phyloP scores from a whole-genome alignment of 2,329 filamentous ascomycete genomes.

The Moelleriella libera region DNA sequence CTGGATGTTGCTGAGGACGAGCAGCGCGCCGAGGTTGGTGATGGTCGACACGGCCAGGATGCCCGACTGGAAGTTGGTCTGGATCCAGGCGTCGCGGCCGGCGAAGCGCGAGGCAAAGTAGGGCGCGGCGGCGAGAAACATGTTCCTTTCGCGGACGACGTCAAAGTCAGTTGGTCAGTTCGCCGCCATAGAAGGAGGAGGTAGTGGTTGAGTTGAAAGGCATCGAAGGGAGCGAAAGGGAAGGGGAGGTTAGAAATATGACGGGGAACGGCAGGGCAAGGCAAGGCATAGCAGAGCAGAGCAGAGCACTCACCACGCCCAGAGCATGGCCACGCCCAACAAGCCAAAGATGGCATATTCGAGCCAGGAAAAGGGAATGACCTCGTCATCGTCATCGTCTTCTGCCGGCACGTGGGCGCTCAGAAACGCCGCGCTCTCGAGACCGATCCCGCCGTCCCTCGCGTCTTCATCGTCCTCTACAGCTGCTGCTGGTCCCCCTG shows the following conservation, averaged over 20 bases:
- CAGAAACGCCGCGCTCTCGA: background rate
- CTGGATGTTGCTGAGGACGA: slow-evolving; percentile 69
- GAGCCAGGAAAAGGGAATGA: slow-evolving; percentile 60
- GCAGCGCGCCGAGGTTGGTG: slow-evolving; percentile 64
- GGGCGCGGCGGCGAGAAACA: slow-evolving; percentile 89
- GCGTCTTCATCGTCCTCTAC: too few species aligned
- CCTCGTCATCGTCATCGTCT: slow-evolving; percentile 16
- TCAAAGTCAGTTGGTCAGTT: background rate
- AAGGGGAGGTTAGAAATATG: background rate
- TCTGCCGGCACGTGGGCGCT: too few species aligned
- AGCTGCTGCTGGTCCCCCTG: too few species aligned
- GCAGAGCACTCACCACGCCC: slow-evolving; percentile 62
- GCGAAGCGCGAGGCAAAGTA: slow-evolving; percentile 80
- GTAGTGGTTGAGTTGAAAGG: background rate
- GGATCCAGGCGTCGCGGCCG: slow-evolving; percentile 41
- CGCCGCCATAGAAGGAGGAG: background rate
- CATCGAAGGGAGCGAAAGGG: background rate
- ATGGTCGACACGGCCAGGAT: slow-evolving; percentile 78
- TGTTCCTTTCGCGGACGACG: slow-evolving; percentile 49
- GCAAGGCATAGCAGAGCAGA: background rate
- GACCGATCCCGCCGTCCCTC: background rate
- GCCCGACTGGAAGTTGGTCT: slow-evolving; percentile 74
- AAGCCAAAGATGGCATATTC: slow-evolving; percentile 79
- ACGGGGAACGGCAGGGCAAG: too few species aligned
- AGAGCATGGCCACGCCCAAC: slow-evolving; percentile 86